Percentiles rank a stretch among this genome's conserved stretches.
Conservation (phyloP, 2,329 filamentous ascomycete species). For the Colletotrichum caudatum region DNA sequence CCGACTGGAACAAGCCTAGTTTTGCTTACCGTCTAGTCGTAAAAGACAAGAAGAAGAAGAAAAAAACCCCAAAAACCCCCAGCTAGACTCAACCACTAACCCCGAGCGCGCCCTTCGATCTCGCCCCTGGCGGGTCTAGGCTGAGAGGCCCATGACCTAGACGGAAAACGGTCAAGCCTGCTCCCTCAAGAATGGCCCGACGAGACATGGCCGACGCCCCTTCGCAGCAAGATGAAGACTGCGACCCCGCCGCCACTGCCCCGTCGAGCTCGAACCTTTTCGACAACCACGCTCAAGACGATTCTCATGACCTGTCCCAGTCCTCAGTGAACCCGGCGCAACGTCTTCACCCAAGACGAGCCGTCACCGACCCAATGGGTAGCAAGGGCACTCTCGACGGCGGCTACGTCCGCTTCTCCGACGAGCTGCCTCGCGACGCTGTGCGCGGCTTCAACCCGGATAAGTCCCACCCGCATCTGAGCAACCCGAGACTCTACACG, state of each 20-base stretch:
- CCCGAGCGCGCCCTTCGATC: conserved; percentile 23
- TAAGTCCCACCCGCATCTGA: conserved; percentile 18
- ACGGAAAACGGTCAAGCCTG: conserved; percentile 31
- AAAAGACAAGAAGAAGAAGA: not conserved
- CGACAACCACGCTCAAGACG: conserved; percentile 2
- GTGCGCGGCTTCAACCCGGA: conserved; percentile 30
- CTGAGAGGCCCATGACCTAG: conserved; percentile 30
- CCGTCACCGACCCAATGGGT: conserved; percentile 40
- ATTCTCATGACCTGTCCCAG: conserved; percentile 27
- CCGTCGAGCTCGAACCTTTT: conserved; percentile 15
- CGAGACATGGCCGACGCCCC: conserved; percentile 27
- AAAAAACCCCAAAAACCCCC: no score
- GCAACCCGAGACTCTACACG: conserved; percentile 37
- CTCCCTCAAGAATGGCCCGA: conserved; percentile 33
- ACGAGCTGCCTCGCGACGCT: conserved; percentile 43
- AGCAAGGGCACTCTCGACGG: conserved; percentile 38
- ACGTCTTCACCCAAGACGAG: conserved; percentile 35
- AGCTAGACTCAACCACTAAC: conserved; percentile 27
- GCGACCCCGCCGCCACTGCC: conserved; percentile 25
- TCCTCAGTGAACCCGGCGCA: conserved; percentile 29
- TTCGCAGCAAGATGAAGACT: conserved; percentile 35
- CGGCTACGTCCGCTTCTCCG: conserved; percentile 46
- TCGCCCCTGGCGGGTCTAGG: conserved; percentile 8
- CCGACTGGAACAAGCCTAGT: conserved; percentile 31
- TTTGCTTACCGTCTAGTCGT: conserved; percentile 23